Evolutionary conservation across 2,329 filamentous ascomycete genomes (phyloP).

Genomic region (Beauveria bassiana): DNA sequence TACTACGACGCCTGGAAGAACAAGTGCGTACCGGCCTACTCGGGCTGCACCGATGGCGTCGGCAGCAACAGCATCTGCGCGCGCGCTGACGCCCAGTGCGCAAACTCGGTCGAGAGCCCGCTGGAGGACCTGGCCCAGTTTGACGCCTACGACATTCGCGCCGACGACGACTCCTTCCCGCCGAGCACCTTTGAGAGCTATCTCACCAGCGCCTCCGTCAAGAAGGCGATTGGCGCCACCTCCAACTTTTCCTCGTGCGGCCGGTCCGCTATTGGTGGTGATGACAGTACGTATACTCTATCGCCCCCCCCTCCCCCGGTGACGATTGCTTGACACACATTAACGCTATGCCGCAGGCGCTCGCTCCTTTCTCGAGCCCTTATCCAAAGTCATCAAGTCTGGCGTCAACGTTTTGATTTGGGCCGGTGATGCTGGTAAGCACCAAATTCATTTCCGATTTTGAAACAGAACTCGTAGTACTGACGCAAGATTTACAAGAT

Average conservation of each 20-base stretch:
- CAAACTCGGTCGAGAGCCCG: constrained; percentile 18
- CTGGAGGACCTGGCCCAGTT: constrained; percentile 22
- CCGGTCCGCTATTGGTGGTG: not conserved
- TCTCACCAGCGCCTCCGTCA: constrained; percentile 27
- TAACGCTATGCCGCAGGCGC: constrained; percentile 20
- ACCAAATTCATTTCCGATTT: not conserved
- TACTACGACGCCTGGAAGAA: constrained; percentile 15
- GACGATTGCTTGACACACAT: not conserved
- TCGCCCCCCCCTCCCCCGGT: too few relatives aligned
- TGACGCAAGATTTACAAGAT: constrained; percentile 24
- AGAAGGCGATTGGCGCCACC: constrained; percentile 36
- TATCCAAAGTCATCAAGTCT: constrained; percentile 38
- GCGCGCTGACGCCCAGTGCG: constrained; percentile 20
- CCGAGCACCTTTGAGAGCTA: constrained; percentile 34
- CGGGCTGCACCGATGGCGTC: constrained; percentile 20
- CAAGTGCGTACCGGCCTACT: constrained; percentile 17
- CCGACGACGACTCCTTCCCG: constrained; percentile 28
- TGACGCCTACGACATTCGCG: constrained; percentile 40
- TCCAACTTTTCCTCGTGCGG: not conserved
- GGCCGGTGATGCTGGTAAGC: constrained; percentile 42
- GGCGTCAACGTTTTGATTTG: constrained; percentile 43
- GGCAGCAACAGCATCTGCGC: constrained; percentile 19
- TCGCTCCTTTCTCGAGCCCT: constrained; percentile 35
- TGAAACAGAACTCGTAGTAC: not conserved
- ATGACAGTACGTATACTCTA: not conserved